Evolutionary conservation across 2,329 filamentous ascomycete species (phyloP).

Genomic region (Fusarium udum): DNA sequence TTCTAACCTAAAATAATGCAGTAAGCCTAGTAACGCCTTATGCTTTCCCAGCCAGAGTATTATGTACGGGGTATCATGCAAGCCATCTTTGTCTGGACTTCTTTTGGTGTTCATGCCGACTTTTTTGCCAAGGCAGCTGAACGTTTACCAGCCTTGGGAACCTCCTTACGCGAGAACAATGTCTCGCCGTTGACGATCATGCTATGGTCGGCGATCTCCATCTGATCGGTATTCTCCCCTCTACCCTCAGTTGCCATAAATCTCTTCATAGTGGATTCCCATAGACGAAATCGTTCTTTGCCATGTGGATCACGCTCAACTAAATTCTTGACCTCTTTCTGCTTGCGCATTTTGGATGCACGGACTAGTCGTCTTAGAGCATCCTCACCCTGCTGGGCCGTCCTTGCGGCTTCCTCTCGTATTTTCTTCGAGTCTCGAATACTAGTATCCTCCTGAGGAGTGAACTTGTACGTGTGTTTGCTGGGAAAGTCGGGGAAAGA

Average conservation of each 20-base stretch:
- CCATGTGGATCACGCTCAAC: conserved; percentile 63
- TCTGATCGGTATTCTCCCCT: conserved; percentile 49
- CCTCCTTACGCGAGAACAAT: conserved; percentile 62
- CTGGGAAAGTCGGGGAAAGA: conserved; percentile 71
- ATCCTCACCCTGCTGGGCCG: conserved; percentile 70
- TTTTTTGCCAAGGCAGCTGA: conserved; percentile 43
- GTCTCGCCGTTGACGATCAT: conserved; percentile 71
- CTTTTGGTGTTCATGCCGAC: conserved; percentile 10
- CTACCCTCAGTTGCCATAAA: conserved; percentile 54
- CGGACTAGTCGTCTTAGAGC: conserved; percentile 68
- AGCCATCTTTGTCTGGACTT: neutral
- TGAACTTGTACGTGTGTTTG: conserved; percentile 71
- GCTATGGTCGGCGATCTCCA: conserved; percentile 69
- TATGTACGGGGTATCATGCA: conserved; percentile 28
- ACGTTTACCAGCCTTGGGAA: conserved; percentile 59
- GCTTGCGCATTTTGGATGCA: conserved; percentile 70
- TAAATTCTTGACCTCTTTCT: conserved; percentile 68
- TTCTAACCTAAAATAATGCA: neutral
- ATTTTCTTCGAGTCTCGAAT: conserved; percentile 65
- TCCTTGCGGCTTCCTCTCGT: conserved; percentile 66
- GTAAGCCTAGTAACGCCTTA: conserved; percentile 21
- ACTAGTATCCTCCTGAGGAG: conserved; percentile 59
- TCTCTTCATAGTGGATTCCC: conserved; percentile 69
- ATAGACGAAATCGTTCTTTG: conserved; percentile 66
- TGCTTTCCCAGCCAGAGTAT: conserved; percentile 15